These are phyloP conservation scores for Allium sativum DNA, from an alignment of 106 monocot genomes.

Conservation along the genomic window DNA sequence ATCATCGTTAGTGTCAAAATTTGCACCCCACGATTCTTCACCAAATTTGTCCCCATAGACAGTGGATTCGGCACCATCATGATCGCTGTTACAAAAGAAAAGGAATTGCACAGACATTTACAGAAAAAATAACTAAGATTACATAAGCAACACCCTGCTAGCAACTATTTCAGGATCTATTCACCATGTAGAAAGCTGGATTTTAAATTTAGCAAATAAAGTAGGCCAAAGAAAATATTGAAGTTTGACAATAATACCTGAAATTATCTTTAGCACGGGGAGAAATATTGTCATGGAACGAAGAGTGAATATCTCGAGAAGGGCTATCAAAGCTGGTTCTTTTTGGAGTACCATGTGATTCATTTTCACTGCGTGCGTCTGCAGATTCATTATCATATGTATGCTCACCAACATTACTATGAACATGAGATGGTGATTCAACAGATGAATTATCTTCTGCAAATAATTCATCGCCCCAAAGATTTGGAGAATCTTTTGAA, in stretches of 20 bases:
- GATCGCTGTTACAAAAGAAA: slow-evolving; percentile 33
- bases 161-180: neutral
- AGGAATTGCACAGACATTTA: neutral
- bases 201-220: neutral
- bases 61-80: slow-evolving; percentile 61
- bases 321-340: slow-evolving; percentile 56
- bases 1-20: slow-evolving; percentile 71
- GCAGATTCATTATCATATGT: slow-evolving; percentile 26
- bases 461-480: slow-evolving; percentile 22
- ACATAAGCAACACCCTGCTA: too few relatives aligned
- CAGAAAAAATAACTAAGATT: neutral
- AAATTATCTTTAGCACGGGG: slow-evolving; percentile 44
- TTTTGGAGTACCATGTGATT: slow-evolving; percentile 46
- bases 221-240: neutral
- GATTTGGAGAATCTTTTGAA: slow-evolving; percentile 32
- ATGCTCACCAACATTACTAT: slow-evolving; percentile 18
- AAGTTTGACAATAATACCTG: slow-evolving; percentile 33
- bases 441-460: slow-evolving; percentile 29
- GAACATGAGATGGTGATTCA: slow-evolving; percentile 24
- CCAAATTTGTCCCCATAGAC: slow-evolving; percentile 48
- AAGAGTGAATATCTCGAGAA: slow-evolving; percentile 33
- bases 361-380: slow-evolving; percentile 52
- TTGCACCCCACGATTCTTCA: slow-evolving; percentile 67
- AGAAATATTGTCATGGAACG: slow-evolving; percentile 16
- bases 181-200: too few relatives aligned